Evolutionary conservation across 371 early-diverging fungal species (phyloP), one percentile per base, ranked within the genome.

Genomic region (Mortierella sp.): DNA sequence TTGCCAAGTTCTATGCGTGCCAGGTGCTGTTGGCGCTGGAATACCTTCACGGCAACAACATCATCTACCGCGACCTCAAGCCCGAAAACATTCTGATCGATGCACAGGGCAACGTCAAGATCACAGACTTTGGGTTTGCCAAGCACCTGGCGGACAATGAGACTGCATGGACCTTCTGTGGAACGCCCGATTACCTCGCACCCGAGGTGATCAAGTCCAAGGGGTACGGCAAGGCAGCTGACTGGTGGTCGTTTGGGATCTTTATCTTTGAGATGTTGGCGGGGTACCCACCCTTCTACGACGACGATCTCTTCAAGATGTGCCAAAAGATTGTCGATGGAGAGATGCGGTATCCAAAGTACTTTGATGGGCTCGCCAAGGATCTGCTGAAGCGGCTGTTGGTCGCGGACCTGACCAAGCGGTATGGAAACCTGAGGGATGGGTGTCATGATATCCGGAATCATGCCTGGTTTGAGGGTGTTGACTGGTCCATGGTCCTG

Each of bases 51-150:
- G 88, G 88, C 22, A 90, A 93, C 85, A 92, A 96, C 85, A 94
- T 97, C 64, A 94, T 97, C 71, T 98, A 98, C 89, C 92, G 99
- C 55, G 99, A 98, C 89, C 87, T 99, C 69, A 97, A 98, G 85
- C 99, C 99, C 2, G 97, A 95, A 86, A 99, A 99, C 85, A 87
- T 99, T 53, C 85, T 99, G 43, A 88, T 99, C 47, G 96, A 95
- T 78, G 87, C 88, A 8, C 91, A 91, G 66, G 99, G 99, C 4
- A 97, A 99, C 86, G 94, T 99, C 84, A 98, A 98, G 87, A 96
- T 99, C 71, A 97, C 98, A 1, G 99, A 99, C 87, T 98, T 99
- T 91, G 99, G 99, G 3, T 99, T 99, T 90, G 98, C 99, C 61
- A 99, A 99, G 79, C 88, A 94, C 73, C 94, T 99, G 10, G 93